Percentiles rank a stretch among this genome's conserved stretches.
Conservation (phyloP, 1,139 yeast genomes). For the Scheffersomyces cryptocercus region DNA sequence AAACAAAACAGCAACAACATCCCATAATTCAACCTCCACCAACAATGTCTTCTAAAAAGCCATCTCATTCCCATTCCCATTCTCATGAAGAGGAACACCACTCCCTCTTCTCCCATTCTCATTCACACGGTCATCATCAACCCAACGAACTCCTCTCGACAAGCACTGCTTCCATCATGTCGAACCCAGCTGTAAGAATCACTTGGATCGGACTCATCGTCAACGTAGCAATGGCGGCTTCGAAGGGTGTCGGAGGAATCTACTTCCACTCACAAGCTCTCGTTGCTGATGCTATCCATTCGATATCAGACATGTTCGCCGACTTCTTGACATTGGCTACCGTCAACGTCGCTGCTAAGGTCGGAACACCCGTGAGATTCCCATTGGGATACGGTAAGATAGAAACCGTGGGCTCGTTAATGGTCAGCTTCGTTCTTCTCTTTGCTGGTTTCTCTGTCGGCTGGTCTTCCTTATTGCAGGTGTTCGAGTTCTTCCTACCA, state of each 20-base stretch:
- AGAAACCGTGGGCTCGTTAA: constrained; percentile 87
- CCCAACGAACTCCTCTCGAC: constrained; percentile 43
- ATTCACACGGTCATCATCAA: constrained; percentile 38
- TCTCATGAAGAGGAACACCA: constrained; percentile 8
- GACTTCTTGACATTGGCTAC: constrained; percentile 89
- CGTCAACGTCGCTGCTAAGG: constrained; percentile 70
- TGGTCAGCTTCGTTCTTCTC: constrained; percentile 79
- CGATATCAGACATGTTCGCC: constrained; percentile 84
- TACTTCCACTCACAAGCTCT: constrained; percentile 93
- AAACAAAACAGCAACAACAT: too few relatives aligned
- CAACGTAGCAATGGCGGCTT: constrained; percentile 80
- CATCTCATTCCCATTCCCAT: constrained; percentile 8
- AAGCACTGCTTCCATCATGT: constrained; percentile 27
- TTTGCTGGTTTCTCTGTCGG: constrained; percentile 93
- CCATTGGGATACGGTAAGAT: constrained; percentile 93
- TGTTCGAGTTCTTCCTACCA: constrained; percentile 69
- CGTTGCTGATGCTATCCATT: constrained; percentile 92
- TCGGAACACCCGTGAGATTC: constrained; percentile 60
- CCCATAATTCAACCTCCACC: background rate
- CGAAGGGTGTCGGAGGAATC: constrained; percentile 87
- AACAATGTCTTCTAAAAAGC: background rate
- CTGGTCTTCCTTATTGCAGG: constrained; percentile 75
- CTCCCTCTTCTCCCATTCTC: constrained; percentile 25
- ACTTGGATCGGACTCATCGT: constrained; percentile 89
- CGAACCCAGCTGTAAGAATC: constrained; percentile 87